Evolutionary conservation across 2,329 filamentous ascomycete genomes (phyloP), one percentile per base, ranked within the genome.

Genomic region (Stagonosporopsis vannaccii): DNA sequence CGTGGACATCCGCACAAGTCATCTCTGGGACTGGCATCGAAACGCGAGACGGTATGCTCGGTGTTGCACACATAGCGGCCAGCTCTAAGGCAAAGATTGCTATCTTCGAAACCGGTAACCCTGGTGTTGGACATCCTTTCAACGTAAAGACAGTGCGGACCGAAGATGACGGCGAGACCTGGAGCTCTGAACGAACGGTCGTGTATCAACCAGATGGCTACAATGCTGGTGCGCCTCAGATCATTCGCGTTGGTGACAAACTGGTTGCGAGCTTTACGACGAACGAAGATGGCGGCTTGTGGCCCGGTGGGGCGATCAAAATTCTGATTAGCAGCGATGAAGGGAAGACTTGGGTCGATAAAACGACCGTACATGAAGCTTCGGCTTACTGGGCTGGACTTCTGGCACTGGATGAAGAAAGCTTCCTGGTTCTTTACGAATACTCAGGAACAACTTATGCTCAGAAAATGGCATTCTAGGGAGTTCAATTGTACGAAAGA

Each of bases 21-120:
- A 73, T 81, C 13, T 77, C 78, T 0, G 78, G 78, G 9, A 51
- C 59, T 3, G 67, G 71, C 3, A 45, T 70, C 20, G 67, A 57
- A 1, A 70, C 78, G 2, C 70, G 79, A 17, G 79, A 82, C 47
- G 79, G 80, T 25, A 82, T 82, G 80, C 64, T 78, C 7, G 79
- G 79, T 13, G 76, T 82, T 4, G 76, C 77, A 0, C 49, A 25
- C 11, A 61, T 62, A 15, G 63, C 64, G 4, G 57, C 56, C 6
- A 63, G 60, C 20, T 73, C 72, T 39, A 22, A 40, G 0, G 48
- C 43, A 11, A 68, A 80, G 15, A 74, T 80, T 19, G 75, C 76
- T 17, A 75, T 81, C 20, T 82, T 82, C 56, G 80, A 82, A 56
- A 77, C 73, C 5, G 70, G 74, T 33, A 35, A 50, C 20, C 42